Evolutionary conservation across 306 rosid species (phyloP).

Genomic region (Sesbania bispinosa): DNA sequence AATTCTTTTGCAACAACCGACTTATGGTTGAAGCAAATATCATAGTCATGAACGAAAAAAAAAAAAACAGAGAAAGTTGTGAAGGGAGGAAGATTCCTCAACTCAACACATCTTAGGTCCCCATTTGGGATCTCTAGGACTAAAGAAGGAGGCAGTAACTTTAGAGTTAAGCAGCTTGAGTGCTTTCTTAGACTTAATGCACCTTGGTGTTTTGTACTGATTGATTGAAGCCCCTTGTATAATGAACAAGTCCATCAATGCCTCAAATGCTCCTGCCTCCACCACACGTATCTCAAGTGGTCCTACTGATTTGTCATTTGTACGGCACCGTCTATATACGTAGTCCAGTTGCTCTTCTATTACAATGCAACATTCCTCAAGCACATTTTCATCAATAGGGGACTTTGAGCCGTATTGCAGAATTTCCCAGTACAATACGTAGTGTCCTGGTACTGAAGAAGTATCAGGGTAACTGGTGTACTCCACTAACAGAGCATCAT

Average conservation of each 20-base stretch:
- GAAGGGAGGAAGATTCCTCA: background rate
- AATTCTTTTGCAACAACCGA: slow-evolving; percentile 25
- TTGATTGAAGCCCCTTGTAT: slow-evolving; percentile 78
- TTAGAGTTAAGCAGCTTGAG: slow-evolving; percentile 61
- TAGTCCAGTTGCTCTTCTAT: slow-evolving; percentile 81
- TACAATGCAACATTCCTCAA: slow-evolving; percentile 75
- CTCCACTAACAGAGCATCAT: slow-evolving; percentile 61
- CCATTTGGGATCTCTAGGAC: slow-evolving; percentile 82
- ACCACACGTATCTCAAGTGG: slow-evolving; percentile 87
- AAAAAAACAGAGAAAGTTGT: no score
- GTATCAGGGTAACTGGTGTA: slow-evolving; percentile 84
- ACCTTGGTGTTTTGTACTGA: slow-evolving; percentile 92
- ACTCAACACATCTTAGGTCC: slow-evolving; percentile 28
- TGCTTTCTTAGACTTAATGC: slow-evolving; percentile 65
- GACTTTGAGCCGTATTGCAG: slow-evolving; percentile 29
- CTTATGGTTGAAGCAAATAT: slow-evolving; percentile 20
- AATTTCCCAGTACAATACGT: slow-evolving; percentile 84
- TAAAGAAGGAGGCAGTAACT: slow-evolving; percentile 57
- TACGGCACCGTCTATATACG: slow-evolving; percentile 67
- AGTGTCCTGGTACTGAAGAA: slow-evolving; percentile 70
- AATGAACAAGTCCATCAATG: slow-evolving; percentile 74
- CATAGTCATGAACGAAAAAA: background rate
- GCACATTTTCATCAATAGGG: slow-evolving; percentile 34
- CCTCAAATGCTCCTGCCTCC: slow-evolving; percentile 72
- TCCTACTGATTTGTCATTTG: slow-evolving; percentile 66